Percentiles rank a stretch among this genome's conserved stretches.
These are phyloP conservation scores for Saksenaea vasiformis DNA, from an alignment of 371 early-diverging fungal genomes.

Conservation along the genomic window DNA sequence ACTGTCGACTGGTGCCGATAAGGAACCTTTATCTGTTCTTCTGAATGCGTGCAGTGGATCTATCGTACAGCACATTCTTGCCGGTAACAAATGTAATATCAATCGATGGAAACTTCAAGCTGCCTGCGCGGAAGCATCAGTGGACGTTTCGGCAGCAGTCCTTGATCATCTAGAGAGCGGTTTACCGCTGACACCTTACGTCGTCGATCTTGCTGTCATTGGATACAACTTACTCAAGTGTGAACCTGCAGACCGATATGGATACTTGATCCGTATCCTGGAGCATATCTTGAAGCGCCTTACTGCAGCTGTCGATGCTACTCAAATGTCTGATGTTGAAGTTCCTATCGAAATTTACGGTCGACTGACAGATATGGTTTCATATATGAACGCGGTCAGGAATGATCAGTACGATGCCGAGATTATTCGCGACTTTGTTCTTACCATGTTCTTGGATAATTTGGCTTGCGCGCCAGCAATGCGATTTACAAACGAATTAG, in stretches of 20 bases:
- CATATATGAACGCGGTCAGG: constrained; percentile 3
- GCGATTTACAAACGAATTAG: constrained; percentile 27
- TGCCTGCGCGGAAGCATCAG: constrained; percentile 22
- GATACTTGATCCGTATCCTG: not conserved
- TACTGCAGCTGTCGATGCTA: constrained; percentile 20
- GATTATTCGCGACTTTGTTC: constrained; percentile 44
- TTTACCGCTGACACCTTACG: constrained; percentile 14
- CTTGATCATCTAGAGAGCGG: constrained; percentile 5
- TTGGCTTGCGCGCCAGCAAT: constrained; percentile 40
- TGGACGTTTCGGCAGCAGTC: constrained; percentile 27
- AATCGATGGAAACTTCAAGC: constrained; percentile 7
- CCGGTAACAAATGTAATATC: constrained; percentile 28
- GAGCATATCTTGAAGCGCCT: constrained; percentile 24
- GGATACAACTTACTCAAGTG: constrained; percentile 15
- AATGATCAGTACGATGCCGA: constrained; percentile 32
- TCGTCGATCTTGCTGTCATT: constrained; percentile 26
- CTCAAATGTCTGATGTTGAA: constrained; percentile 17
- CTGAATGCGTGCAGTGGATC: constrained; percentile 27
- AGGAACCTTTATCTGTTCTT: constrained; percentile 15
- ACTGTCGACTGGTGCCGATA: constrained; percentile 14
- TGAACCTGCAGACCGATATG: not conserved
- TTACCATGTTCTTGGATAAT: constrained; percentile 45
- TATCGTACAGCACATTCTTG: constrained; percentile 29
- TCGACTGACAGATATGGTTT: constrained; percentile 8
- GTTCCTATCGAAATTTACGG: constrained; percentile 27